These are phyloP conservation scores for Cladosporium velox DNA, from an alignment of 2,329 filamentous ascomycete genomes.

Conservation along the genomic window DNA sequence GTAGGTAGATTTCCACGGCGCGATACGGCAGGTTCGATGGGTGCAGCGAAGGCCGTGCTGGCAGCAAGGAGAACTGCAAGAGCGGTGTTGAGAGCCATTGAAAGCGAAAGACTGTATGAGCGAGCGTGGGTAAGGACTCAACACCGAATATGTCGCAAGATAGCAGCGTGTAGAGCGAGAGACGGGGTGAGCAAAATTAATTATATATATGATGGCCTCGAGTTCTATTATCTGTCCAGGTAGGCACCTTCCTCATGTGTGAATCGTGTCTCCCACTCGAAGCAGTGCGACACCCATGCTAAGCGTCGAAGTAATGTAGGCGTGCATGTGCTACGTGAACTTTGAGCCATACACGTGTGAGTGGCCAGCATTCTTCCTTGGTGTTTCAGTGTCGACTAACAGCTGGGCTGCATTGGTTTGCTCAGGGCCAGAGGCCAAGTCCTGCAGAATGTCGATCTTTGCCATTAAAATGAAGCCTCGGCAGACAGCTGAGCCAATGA, in stretches of 20 bases:
- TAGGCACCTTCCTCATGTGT: slow-evolving; percentile 7
- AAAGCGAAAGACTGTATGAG: slow-evolving; percentile 10
- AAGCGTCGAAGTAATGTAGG: slow-evolving; percentile 1
- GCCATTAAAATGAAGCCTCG: slow-evolving; percentile 1
- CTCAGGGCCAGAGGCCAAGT: slow-evolving; percentile 7
- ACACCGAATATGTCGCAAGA: background rate
- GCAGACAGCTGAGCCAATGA: slow-evolving; percentile 8
- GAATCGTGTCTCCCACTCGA: background rate
- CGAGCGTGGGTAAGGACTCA: background rate
- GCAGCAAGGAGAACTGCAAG: slow-evolving; percentile 28
- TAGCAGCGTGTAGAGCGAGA: background rate
- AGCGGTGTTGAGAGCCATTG: slow-evolving; percentile 28
- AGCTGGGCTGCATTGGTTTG: slow-evolving; percentile 17
- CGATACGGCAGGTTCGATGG: slow-evolving; percentile 24
- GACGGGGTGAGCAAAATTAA: background rate
- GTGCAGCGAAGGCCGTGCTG: slow-evolving; percentile 29
- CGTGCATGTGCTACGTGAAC: background rate
- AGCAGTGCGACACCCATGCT: background rate
- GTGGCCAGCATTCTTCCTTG: slow-evolving; percentile 12
- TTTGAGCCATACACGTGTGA: slow-evolving; percentile 16
- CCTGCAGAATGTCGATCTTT: slow-evolving; percentile 8
- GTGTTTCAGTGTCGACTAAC: background rate
- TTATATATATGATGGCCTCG: background rate
- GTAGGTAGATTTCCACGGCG: slow-evolving; percentile 35
- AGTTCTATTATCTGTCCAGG: background rate